phyloP scores from a whole-genome alignment of 139 green algal species.

The Chlamydomonas sp. region DNA sequence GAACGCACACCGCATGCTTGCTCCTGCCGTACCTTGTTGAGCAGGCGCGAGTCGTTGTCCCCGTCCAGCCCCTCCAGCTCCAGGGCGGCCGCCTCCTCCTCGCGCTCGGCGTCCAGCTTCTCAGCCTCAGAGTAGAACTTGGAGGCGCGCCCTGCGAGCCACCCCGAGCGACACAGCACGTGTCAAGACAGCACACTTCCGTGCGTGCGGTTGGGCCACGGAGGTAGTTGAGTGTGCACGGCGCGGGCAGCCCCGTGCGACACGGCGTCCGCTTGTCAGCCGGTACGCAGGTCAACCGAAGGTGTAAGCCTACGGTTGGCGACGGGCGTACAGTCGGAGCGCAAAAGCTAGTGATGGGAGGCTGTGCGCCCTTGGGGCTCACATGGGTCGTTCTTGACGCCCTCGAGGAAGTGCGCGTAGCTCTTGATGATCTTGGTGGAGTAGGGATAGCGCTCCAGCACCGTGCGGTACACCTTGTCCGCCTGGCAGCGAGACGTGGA shows the following conservation, averaged over 20 bases:
- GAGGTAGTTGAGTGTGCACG: too few species aligned
- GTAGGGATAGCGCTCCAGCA: conserved; percentile 58
- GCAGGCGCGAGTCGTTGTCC: conserved; percentile 24
- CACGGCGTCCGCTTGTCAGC: too few species aligned
- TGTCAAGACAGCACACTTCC: too few species aligned
- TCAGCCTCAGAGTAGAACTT: conserved; percentile 53
- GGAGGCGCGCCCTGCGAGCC: conserved; percentile 8
- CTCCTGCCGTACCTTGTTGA: conserved; percentile 7
- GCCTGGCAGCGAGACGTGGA: neutral
- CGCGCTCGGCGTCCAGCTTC: conserved; percentile 51
- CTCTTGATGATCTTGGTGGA: conserved; percentile 45
- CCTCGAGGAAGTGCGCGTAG: conserved; percentile 60
- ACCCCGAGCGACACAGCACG: too few species aligned
- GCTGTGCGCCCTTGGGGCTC: too few species aligned
- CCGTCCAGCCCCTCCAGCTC: conserved; percentile 36
- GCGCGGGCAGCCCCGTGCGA: too few species aligned
- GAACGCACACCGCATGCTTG: too few species aligned
- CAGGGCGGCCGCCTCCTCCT: conserved; percentile 32
- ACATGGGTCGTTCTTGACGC: conserved; percentile 52
- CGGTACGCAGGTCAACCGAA: too few species aligned
- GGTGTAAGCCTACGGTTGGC: too few species aligned
- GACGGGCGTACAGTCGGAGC: too few species aligned
- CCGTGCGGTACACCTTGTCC: conserved; percentile 50
- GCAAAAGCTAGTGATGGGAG: too few species aligned
- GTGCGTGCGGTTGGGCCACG: too few species aligned